Evolutionary conservation across 2,329 filamentous ascomycete species (phyloP), one percentile per base, ranked within the genome.

Genomic region (Aspergillus luchuensis): DNA sequence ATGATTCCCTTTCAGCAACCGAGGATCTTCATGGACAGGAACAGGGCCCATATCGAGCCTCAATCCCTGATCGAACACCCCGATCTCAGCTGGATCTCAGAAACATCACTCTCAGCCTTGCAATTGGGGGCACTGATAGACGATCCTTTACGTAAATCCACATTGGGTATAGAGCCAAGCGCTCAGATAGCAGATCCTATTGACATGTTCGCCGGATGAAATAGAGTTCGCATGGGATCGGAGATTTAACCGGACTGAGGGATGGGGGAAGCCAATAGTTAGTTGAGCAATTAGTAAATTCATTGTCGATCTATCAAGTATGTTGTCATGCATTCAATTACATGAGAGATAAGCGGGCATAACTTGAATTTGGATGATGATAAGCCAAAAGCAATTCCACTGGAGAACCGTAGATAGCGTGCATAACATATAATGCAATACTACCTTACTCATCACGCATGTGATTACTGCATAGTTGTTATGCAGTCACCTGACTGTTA

Each of bases 91-190:
- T 55, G 23, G 19, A 21, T 19, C 10, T 21, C 5, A 41, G 8
- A 15, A 8, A n/a, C 53, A 23, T 6, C 17, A 15, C 39, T 55
- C 38, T 11, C 38, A 56, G 19, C 53, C 53, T 33, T 45, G 15
- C 25, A 33, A 15, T 25, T 43, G 11, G 38, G 17, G 38, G 25
- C 3, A 56, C 53, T 47, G 59, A 58, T 61, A 58, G 49, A 53
- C 51, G 50, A 41, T 55, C 39, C 30, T 61, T 58, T 61, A 61
- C 59, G 59, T 61, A 61, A 58, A 52, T 13, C 43, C 13, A 13
- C 13, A 36, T 25, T 33, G 28, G 36, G 43, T 25, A 54, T 50
- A 51, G 48, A 33, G 25, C 25, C 47, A 45, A 45, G 41, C 41
- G 41, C 41, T 45, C 47, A 25, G 23, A 49, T 49, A 28, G 25